These are phyloP conservation scores for Uronychia setigera DNA, from an alignment of 73 alveolate genomes.

Conservation along the genomic window DNA sequence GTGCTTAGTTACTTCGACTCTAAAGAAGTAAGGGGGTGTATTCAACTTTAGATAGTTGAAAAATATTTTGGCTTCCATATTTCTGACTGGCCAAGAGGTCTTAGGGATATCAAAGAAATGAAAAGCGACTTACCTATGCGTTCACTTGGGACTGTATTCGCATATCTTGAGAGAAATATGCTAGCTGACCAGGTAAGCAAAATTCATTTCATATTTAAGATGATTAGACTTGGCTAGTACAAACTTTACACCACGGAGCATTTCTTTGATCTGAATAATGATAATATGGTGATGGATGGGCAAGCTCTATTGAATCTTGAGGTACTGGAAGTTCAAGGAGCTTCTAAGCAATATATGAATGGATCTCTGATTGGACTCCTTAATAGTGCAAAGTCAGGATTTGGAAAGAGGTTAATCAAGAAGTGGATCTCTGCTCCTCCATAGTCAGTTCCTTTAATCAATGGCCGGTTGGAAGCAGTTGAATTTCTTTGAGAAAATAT, in stretches of 20 bases:
- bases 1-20: neutral
- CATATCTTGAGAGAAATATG: constrained; percentile 69
- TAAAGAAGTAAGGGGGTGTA: neutral
- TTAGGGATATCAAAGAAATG: constrained; percentile 22
- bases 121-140: constrained; percentile 33
- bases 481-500: constrained; percentile 35
- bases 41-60: constrained; percentile 7
- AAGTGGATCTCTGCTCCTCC: constrained; percentile 81
- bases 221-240: neutral
- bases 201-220: neutral
- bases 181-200: constrained; percentile 57
- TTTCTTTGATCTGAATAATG: neutral
- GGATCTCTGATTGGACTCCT: constrained; percentile 64
- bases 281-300: constrained; percentile 66
- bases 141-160: constrained; percentile 68
- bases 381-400: constrained; percentile 59
- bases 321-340: constrained; percentile 68
- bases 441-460: constrained; percentile 47
- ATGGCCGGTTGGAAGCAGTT: constrained; percentile 63
- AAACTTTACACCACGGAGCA: neutral
- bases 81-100: constrained; percentile 66
- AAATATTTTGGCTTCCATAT: constrained; percentile 75
- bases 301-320: constrained; percentile 82
- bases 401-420: constrained; percentile 78
- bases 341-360: constrained; percentile 41